A percentile compares a stretch with the other conserved stretches of the same genome.
Conservation (phyloP, 805 yeast genomes). For the Clavispora carvajalis region DNA sequence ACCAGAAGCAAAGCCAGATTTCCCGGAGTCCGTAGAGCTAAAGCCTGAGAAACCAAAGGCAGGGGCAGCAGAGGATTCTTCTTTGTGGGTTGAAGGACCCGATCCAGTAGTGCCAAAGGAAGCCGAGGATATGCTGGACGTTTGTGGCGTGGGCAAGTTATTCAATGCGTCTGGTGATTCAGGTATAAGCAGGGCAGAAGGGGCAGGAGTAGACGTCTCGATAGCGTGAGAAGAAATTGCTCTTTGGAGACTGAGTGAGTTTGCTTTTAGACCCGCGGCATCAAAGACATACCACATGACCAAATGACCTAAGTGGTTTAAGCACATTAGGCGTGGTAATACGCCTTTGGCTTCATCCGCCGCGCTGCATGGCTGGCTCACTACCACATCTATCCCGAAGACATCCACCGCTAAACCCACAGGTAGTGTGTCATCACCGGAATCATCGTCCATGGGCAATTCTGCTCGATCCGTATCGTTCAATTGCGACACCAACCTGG, state of each 20-base stretch:
- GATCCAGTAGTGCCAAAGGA: slow-evolving; percentile 6
- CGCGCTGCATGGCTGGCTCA: slow-evolving; percentile 51
- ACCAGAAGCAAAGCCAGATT: too few species aligned
- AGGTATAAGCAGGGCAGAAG: not conserved
- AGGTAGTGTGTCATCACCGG: slow-evolving; percentile 65
- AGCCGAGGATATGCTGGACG: not conserved
- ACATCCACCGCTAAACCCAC: slow-evolving; percentile 67
- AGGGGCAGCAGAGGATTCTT: too few species aligned
- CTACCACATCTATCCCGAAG: slow-evolving; percentile 32
- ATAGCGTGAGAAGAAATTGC: not conserved
- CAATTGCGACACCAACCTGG: slow-evolving; percentile 36
- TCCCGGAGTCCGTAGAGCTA: slow-evolving; percentile 12
- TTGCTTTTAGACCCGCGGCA: slow-evolving; percentile 42
- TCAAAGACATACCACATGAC: slow-evolving; percentile 64
- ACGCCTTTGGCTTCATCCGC: slow-evolving; percentile 51
- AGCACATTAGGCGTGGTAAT: slow-evolving; percentile 59
- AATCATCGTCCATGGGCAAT: slow-evolving; percentile 62
- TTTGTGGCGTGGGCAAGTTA: not conserved
- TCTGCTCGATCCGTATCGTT: slow-evolving; percentile 72
- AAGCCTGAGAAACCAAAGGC: slow-evolving; percentile 10
- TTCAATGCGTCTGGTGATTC: not conserved
- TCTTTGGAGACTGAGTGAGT: slow-evolving; percentile 6
- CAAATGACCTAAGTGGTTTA: slow-evolving; percentile 60
- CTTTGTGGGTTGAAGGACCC: too few species aligned
- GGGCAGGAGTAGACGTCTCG: not conserved